Evolutionary conservation across 257 asterid species (phyloP).

Genomic region (Salvia splendens): DNA sequence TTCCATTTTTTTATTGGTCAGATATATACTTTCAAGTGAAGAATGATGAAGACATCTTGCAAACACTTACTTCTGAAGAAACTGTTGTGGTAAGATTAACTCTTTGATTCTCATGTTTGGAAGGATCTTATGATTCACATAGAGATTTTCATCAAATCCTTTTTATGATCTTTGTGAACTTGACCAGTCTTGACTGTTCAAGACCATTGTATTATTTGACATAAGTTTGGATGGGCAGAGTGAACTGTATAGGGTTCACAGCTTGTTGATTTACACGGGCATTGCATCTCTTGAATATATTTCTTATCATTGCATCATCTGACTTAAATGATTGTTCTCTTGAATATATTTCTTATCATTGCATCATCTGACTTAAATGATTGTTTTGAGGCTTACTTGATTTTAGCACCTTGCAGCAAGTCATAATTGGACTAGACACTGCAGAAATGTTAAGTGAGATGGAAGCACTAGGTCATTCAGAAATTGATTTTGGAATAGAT

Average conservation of each 20-base stretch:
- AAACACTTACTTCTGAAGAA: slow-evolving; percentile 73
- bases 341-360: slow-evolving; percentile 12
- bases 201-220: background rate
- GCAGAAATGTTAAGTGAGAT: slow-evolving; percentile 80
- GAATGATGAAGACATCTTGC: slow-evolving; percentile 88
- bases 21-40: slow-evolving; percentile 97
- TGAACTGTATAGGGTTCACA: slow-evolving; percentile 12
- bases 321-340: slow-evolving; percentile 21
- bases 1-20: slow-evolving; percentile 39
- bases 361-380: slow-evolving; percentile 12
- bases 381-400: slow-evolving; percentile 35
- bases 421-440: slow-evolving; percentile 84
- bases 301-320: slow-evolving; percentile 18
- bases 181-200: slow-evolving; percentile 11
- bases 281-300: slow-evolving; percentile 6
- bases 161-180: background rate
- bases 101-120: slow-evolving; percentile 10
- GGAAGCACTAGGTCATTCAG: slow-evolving; percentile 72
- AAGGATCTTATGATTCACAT: slow-evolving; percentile 10
- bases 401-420: slow-evolving; percentile 77
- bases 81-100: slow-evolving; percentile 65
- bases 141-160: background rate
- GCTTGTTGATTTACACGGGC: too few species aligned
- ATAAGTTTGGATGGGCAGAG: slow-evolving; percentile 13
- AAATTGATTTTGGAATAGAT: slow-evolving; percentile 63